phyloP scores from a whole-genome alignment of 2,329 filamentous ascomycete species.

The Bertia moriformis region DNA sequence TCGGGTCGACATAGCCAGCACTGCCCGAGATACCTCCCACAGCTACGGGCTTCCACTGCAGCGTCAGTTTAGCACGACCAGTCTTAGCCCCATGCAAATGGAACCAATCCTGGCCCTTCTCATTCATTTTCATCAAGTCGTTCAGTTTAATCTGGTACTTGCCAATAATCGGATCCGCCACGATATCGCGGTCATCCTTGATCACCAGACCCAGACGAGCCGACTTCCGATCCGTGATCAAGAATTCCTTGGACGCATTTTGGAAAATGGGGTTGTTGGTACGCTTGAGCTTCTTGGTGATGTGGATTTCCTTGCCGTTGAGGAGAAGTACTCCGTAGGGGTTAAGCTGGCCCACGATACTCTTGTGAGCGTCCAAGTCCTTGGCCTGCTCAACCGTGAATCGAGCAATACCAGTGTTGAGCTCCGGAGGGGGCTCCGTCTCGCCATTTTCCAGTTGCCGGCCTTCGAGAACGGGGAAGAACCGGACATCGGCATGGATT shows the following conservation, averaged over 20 bases:
- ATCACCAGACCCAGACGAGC: conserved; percentile 82
- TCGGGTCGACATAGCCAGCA: conserved; percentile 77
- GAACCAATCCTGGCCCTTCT: conserved; percentile 93
- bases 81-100: conserved; percentile 67
- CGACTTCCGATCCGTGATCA: conserved; percentile 84
- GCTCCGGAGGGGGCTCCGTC: conserved; percentile 67
- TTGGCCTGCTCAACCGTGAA: conserved; percentile 94
- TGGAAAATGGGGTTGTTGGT: conserved; percentile 97
- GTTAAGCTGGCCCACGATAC: conserved; percentile 76
- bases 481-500: conserved; percentile 69
- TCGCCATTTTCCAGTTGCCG: conserved; percentile 63
- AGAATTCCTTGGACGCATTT: conserved; percentile 79
- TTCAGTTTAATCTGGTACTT: conserved; percentile 92
- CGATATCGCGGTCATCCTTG: conserved; percentile 85
- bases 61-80: conserved; percentile 76
- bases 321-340: conserved; percentile 79
- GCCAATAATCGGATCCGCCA: conserved; percentile 70
- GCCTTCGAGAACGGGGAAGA: conserved; percentile 81
- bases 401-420: conserved; percentile 82
- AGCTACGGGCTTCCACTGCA: conserved; percentile 91
- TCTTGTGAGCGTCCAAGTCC: conserved; percentile 84
- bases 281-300: conserved; percentile 83
- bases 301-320: conserved; percentile 81
- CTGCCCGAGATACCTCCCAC: conserved; percentile 64
- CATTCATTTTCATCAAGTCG: conserved; percentile 80